Base-by-base conservation (phyloP, 805 yeast genomes). In the Groenewaldozyma salmanticensis region DNA sequence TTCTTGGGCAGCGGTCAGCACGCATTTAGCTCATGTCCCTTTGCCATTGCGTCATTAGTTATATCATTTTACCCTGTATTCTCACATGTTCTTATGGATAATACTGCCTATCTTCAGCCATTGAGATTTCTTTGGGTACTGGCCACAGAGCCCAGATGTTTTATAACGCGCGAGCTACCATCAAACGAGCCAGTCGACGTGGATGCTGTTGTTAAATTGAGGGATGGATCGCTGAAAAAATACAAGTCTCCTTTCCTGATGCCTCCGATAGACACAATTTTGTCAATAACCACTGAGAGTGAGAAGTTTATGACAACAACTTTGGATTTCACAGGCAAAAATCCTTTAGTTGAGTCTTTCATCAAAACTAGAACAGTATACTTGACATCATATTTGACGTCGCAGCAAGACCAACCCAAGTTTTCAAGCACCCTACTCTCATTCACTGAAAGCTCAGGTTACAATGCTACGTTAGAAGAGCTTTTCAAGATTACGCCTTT, bases 1-100 rank as follows among this genome's bases (percentile, higher is more conserved):
- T 88, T 90, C 55, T 59, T 92, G 29, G 96, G 96, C 0, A 92
- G 95, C 1, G 96, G 97, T 0, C 96, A 86, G 57, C 86, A 77
- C 58, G 87, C 94, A 0, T 72, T 92, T 43, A 69, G 75, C 31
- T 71, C 61, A 5, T 73, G 81, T 2, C 71, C 75, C 42, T 65
- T 81, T 52, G 75, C 85, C 2, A 64, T 79, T 40, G 94, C 88
- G 0, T 59, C 80, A 2, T 67, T 92, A 51, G 62, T 86, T 1
- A 72, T 85, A 0, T 71, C 96, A 0, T 65, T 83, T n/a, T 77
- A 85, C 49, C 96, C 96, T 2, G 66, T 79, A 2, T 79, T 77
- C 46, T 81, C 86, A 2, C 40, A 49, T 6, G 45, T 46, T 7
- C 48, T 50, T 21, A 55, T 55, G 13, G 65, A 62, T n/a, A 65